Evolutionary conservation across 495 filamentous ascomycete species (phyloP).

Genomic region (Lentithecium fluviatile): DNA sequence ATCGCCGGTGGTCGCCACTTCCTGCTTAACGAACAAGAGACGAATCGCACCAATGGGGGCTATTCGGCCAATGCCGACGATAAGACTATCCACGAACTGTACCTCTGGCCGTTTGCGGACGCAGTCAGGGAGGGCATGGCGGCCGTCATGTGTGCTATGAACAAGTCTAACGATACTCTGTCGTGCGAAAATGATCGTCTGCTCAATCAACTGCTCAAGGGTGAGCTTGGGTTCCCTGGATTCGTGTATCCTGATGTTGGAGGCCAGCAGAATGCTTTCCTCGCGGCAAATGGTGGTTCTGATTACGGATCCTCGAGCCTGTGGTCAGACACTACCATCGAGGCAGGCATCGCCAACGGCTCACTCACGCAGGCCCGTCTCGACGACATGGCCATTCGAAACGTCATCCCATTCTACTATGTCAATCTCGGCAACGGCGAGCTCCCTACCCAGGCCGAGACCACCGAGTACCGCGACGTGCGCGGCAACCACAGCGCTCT

Average conservation of each 20-base stretch:
- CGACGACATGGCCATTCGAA: conserved; percentile 19
- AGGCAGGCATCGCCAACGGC: not conserved
- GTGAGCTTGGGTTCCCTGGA: conserved; percentile 55
- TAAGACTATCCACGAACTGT: conserved; percentile 19
- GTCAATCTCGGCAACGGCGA: too few relatives aligned
- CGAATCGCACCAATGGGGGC: not conserved
- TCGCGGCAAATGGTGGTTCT: too few relatives aligned
- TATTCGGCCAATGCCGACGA: conserved; percentile 1
- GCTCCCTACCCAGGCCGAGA: too few relatives aligned
- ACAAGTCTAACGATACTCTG: conserved; percentile 40
- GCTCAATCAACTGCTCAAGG: conserved; percentile 51
- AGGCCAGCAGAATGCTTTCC: too few relatives aligned
- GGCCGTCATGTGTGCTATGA: conserved; percentile 40
- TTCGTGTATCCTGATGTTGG: conserved; percentile 35
- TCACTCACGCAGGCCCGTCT: not conserved
- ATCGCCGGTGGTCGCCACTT: not conserved
- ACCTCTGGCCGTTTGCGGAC: conserved; percentile 36
- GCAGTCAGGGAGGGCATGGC: conserved; percentile 31
- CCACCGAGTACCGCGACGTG: conserved; percentile 44
- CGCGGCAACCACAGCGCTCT: conserved; percentile 50
- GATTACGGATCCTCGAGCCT: too few relatives aligned
- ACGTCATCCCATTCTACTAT: conserved; percentile 42
- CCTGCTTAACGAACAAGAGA: conserved; percentile 11
- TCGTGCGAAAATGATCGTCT: conserved; percentile 37
- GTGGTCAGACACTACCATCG: too few relatives aligned